These are phyloP conservation scores for Phytophthora cajani DNA, from an alignment of 352 stramenopile genomes.

Conservation along the genomic window DNA sequence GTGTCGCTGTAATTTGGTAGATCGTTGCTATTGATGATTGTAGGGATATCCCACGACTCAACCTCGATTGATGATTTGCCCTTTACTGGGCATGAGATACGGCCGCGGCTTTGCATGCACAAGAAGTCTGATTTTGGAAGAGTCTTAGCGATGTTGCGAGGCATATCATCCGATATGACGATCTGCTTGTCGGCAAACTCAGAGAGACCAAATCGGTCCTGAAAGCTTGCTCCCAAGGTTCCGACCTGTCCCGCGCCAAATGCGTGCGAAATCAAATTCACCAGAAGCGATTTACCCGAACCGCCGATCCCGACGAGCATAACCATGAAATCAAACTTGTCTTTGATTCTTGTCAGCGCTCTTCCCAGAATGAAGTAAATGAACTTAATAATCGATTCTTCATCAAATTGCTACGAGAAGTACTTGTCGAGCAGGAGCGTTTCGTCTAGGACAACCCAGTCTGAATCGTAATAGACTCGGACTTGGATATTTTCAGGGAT, in stretches of 20 bases:
- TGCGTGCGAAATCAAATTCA: background rate
- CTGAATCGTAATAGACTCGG: background rate
- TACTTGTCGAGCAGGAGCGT: background rate
- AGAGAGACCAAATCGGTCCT: background rate
- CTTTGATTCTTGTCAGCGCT: background rate
- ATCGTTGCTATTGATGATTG: background rate
- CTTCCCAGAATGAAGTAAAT: conserved; percentile 4
- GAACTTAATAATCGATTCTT: background rate
- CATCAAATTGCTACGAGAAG: background rate
- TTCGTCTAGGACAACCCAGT: background rate
- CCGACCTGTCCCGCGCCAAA: background rate
- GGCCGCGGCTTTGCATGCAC: background rate
- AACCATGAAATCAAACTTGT: conserved; percentile 12
- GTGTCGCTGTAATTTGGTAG: conserved; percentile 1
- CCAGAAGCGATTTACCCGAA: background rate
- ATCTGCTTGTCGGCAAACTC: conserved; percentile 6
- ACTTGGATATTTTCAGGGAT: background rate
- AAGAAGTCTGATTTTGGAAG: conserved; percentile 2
- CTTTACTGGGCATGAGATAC: background rate
- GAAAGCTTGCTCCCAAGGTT: background rate
- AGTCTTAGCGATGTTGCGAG: background rate
- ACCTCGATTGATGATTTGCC: background rate
- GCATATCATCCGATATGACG: background rate
- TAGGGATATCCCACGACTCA: background rate
- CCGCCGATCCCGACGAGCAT: background rate